A percentile compares a stretch with the other conserved stretches of the same genome.
Evolutionary conservation across 768 basidiomycete genomes (phyloP).

Genomic region (Podaxis sp.): DNA sequence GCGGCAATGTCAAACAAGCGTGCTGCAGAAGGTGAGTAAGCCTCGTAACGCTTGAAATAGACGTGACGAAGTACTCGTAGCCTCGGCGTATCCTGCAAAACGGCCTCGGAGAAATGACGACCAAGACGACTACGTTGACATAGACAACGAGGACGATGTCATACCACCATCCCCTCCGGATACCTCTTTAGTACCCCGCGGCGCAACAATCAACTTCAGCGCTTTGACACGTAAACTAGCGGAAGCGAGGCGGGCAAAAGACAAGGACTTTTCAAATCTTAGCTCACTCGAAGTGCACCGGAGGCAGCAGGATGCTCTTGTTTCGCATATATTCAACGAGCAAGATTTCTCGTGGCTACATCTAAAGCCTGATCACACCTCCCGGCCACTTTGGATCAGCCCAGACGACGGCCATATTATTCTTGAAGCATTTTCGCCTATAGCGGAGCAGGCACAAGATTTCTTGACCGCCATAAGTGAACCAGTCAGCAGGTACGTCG

Average conservation of each 20-base stretch:
- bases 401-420: constrained; percentile 92
- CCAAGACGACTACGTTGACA: constrained; percentile 54
- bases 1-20: constrained; percentile 32
- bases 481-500: constrained; percentile 91
- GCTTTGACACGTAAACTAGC: constrained; percentile 78
- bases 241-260: constrained; percentile 48
- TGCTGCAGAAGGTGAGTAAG: constrained; percentile 31
- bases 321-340: constrained; percentile 79
- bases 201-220: constrained; percentile 84
- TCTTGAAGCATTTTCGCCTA: constrained; percentile 95
- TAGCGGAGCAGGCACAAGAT: constrained; percentile 97
- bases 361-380: constrained; percentile 86
- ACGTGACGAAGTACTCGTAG: constrained; percentile 16
- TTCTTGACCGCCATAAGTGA: constrained; percentile 98
- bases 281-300: constrained; percentile 62
- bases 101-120: constrained; percentile 42
- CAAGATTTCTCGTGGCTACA: constrained; percentile 86
- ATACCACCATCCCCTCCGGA: constrained; percentile 52
- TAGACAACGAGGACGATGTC: constrained; percentile 54
- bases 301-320: constrained; percentile 67
- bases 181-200: constrained; percentile 54
- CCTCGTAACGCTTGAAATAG: constrained; percentile 1
- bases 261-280: constrained; percentile 38
- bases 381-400: constrained; percentile 94
- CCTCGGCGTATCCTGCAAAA: constrained; percentile 33